Conservation (phyloP, 148 eudicot species). For the Persicaria maculosa region DNA sequence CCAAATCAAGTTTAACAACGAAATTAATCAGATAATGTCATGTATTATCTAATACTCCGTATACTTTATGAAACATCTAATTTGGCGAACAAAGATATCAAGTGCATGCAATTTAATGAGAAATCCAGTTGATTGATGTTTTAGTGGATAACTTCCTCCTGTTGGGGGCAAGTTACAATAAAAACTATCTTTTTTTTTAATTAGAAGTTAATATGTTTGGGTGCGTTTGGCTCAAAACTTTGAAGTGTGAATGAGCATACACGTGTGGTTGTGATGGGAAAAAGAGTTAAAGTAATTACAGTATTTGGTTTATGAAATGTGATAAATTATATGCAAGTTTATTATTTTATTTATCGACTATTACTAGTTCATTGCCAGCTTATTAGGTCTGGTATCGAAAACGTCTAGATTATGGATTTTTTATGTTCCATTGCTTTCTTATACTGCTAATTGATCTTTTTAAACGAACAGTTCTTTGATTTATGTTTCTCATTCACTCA, state of each 20-base stretch:
- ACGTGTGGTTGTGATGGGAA: background rate
- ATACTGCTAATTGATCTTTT: no score
- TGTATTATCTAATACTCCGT: background rate
- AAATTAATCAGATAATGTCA: conserved; percentile 3
- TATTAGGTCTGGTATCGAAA: no score
- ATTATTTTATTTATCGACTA: no score
- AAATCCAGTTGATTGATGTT: background rate
- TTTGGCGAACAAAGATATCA: background rate
- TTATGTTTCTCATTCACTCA: no score
- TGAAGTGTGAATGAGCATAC: background rate
- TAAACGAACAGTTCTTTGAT: no score
- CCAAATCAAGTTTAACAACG: background rate
- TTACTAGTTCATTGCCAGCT: no score
- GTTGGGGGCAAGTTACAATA: background rate
- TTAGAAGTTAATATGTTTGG: background rate
- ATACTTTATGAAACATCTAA: background rate
- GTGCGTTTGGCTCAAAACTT: background rate
- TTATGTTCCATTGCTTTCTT: no score
- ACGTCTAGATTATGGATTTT: no score
- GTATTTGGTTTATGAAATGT: background rate
- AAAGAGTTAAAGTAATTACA: background rate
- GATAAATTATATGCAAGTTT: no score
- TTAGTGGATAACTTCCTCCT: background rate
- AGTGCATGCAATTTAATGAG: background rate
- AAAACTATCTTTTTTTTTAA: background rate